A percentile compares a stretch with the other conserved stretches of the same genome.
phyloP scores from a whole-genome alignment of 371 early-diverging fungal species.

The Zychaea mexicana region DNA sequence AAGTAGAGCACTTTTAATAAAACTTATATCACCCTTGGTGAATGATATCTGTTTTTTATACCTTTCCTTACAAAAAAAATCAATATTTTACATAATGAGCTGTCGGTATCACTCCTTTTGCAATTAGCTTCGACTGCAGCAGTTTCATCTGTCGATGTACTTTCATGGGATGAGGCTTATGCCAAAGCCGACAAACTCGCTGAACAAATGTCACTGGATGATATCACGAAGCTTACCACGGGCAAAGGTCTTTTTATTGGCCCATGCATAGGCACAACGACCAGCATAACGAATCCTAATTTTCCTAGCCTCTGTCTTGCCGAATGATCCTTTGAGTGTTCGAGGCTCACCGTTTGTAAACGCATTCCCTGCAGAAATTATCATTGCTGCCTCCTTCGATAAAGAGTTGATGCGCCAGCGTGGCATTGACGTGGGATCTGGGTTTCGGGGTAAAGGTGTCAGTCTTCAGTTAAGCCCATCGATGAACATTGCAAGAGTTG shows the following conservation, averaged over 20 bases:
- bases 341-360: constrained; percentile 41
- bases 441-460: constrained; percentile 53
- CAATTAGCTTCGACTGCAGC: neutral
- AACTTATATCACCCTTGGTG: no score
- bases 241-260: constrained; percentile 49
- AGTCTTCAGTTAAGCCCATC: constrained; percentile 51
- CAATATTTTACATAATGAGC: no score
- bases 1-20: no score
- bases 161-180: constrained; percentile 40
- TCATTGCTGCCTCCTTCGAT: constrained; percentile 58
- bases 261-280: constrained; percentile 54
- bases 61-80: no score
- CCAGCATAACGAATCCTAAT: constrained; percentile 31
- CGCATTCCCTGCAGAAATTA: constrained; percentile 55
- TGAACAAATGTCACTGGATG: constrained; percentile 28
- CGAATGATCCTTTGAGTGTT: constrained; percentile 59
- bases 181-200: constrained; percentile 29
- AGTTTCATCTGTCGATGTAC: neutral
- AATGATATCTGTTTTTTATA: no score
- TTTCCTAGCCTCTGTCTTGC: constrained; percentile 59
- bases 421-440: constrained; percentile 54
- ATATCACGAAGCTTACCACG: constrained; percentile 25
- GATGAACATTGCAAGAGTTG: constrained; percentile 11
- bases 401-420: constrained; percentile 41
- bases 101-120: neutral